Percentiles rank a stretch among this genome's conserved stretches.
These are phyloP conservation scores for Hydnomerulius pinastri DNA, from an alignment of 768 basidiomycete species.

Conservation along the genomic window DNA sequence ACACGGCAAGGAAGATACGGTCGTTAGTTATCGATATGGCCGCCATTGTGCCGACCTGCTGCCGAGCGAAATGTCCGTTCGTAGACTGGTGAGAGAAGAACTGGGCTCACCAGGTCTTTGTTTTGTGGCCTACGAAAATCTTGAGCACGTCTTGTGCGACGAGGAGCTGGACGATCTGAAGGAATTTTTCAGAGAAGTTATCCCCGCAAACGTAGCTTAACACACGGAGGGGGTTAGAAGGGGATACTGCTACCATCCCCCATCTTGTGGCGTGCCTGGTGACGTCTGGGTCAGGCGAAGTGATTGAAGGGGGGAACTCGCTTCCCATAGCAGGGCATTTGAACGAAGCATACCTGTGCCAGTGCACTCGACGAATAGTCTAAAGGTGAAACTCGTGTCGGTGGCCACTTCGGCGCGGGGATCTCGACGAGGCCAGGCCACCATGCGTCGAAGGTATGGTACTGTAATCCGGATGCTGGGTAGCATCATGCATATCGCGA, in stretches of 20 bases:
- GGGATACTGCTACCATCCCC: neutral
- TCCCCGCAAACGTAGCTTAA: slow-evolving; percentile 35
- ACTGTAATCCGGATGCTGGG: neutral
- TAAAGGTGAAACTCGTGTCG: neutral
- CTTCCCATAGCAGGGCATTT: too few relatives aligned
- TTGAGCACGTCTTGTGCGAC: slow-evolving; percentile 62
- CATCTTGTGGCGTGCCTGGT: neutral
- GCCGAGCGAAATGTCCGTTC: slow-evolving; percentile 43
- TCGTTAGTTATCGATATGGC: slow-evolving; percentile 62
- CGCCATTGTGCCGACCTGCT: slow-evolving; percentile 58
- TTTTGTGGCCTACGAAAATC: slow-evolving; percentile 61
- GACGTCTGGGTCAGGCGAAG: neutral
- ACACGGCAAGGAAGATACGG: slow-evolving; percentile 70
- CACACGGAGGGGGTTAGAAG: neutral
- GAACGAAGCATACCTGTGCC: neutral
- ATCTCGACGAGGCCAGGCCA: neutral
- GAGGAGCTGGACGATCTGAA: slow-evolving; percentile 69
- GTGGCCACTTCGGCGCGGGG: neutral
- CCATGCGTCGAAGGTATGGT: neutral
- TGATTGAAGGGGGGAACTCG: neutral
- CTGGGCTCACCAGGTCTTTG: slow-evolving; percentile 45
- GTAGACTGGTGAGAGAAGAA: slow-evolving; percentile 25
- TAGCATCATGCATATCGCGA: neutral
- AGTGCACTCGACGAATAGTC: neutral
- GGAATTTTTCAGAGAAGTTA: slow-evolving; percentile 59